A percentile compares a stretch with the other conserved stretches of the same genome.
Conservation (phyloP, 2,329 filamentous ascomycete species). For the Lasiodiplodia citricola region DNA sequence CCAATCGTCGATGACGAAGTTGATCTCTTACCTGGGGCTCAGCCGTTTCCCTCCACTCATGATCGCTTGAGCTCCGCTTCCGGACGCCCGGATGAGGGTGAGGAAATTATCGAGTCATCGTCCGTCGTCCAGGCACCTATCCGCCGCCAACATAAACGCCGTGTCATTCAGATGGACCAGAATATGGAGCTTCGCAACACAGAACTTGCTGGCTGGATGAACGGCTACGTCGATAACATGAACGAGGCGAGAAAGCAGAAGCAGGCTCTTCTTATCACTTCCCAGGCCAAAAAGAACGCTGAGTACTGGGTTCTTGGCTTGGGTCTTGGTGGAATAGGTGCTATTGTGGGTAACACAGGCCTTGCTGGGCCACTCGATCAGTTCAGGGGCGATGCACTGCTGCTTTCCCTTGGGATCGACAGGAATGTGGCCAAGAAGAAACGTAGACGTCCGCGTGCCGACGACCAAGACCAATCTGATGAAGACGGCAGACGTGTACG, state of each 20-base stretch:
- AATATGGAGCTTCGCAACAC: conserved; percentile 60
- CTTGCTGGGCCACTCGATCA: conserved; percentile 58
- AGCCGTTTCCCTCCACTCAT: conserved; percentile 34
- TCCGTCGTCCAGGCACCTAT: conserved; percentile 46
- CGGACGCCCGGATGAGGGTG: neutral
- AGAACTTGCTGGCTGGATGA: conserved; percentile 63
- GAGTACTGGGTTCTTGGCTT: conserved; percentile 64
- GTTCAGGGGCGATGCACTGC: conserved; percentile 63
- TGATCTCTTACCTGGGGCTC: conserved; percentile 35
- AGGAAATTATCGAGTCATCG: conserved; percentile 38
- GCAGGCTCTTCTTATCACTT: conserved; percentile 45
- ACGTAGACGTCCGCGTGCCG: conserved; percentile 42
- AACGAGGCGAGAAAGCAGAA: conserved; percentile 52
- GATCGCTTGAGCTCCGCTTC: conserved; percentile 5
- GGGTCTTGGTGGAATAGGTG: conserved; percentile 62
- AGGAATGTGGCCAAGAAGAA: conserved; percentile 37
- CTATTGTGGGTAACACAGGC: conserved; percentile 49
- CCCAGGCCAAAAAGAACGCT: conserved; percentile 67
- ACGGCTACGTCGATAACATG: conserved; percentile 67
- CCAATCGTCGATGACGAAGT: conserved; percentile 38
- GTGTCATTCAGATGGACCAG: conserved; percentile 54
- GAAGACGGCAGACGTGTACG: conserved; percentile 41
- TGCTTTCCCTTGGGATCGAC: conserved; percentile 51
- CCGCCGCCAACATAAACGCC: conserved; percentile 46
- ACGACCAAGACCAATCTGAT: conserved; percentile 36